Base-by-base conservation (phyloP, 129 eudicot genomes). In the Ambrosia artemisiifolia region DNA sequence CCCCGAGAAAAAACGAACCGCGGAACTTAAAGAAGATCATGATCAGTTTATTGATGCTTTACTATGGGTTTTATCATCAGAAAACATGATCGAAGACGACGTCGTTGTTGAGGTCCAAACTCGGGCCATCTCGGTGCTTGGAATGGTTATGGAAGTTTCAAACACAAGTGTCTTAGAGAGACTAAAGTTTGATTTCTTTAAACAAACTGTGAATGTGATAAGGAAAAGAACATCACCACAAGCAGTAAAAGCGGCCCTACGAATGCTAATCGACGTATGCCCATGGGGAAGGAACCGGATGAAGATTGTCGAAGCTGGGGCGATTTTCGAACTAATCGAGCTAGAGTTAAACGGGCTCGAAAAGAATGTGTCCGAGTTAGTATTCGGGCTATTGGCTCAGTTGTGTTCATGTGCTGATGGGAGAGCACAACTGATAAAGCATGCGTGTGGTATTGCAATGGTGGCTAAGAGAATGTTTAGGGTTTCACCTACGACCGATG, bases 401-500 rank as follows among this genome's bases (percentile, higher is more conserved):
- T 70, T 92, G 62, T 92, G 98, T 65, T 67, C 88, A 20, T 86
- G 91, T 46, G 98, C 98, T 0, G 91, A 89, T 63, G 98, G 98
- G 32, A 76, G 98, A 66, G 85, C 85, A 11, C 83, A 89, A 30
- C 51, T 92, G 3, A 50, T 89, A 50, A 84, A 77, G 46, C 98
- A 92, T 71, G 89, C 95, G 0, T 86, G 86, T 0, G 91, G 88
- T 4, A 67, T 87, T 1, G 96, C 91, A 12, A 1, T 88, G 78
- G 81, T 85, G 51, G 76, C 96, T 13, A 88, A 92, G 61, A 70
- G 91, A 75, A 81, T 82, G 67, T 73, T 92, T 60, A 69, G 87
- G 73, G 88, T 86, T 61, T 84, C 97, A 5, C 85, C 88, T 5
- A 85, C 74, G 17, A 79, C 84, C 2, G 95, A 92, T 47, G 91